Evolutionary conservation across 192 early-diverging fungal species (phyloP).

Genomic region (Linnemannia hyalina): DNA sequence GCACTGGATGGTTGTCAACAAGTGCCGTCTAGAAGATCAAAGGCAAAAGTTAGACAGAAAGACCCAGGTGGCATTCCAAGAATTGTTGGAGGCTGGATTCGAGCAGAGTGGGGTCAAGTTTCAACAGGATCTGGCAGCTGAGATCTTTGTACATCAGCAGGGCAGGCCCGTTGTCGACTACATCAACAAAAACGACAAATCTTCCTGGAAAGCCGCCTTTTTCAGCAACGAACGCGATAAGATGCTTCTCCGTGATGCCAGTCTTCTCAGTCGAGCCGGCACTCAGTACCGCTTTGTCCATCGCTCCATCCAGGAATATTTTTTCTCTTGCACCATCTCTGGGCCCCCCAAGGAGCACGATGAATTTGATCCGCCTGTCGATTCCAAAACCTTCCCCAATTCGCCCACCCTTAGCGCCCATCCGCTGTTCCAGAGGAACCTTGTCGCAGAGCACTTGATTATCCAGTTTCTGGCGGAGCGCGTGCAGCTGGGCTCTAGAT

Average conservation of each 20-base stretch:
- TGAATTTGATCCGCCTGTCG: neutral
- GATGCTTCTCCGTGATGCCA: neutral
- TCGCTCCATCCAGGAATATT: conserved; percentile 8
- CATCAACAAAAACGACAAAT: no score
- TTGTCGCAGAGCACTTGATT: neutral
- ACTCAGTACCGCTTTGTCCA: conserved; percentile 18
- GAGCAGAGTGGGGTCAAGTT: neutral
- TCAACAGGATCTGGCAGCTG: no score
- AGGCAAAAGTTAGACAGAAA: no score
- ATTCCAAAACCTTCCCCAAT: neutral
- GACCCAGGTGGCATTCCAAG: no score
- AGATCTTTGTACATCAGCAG: no score
- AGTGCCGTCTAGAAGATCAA: conserved; percentile 1
- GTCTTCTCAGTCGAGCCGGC: conserved; percentile 2
- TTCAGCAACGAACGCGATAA: no score
- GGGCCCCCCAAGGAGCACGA: neutral
- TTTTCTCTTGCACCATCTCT: conserved; percentile 9
- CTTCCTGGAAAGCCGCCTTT: no score
- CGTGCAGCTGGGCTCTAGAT: neutral
- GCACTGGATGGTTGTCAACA: conserved; percentile 2
- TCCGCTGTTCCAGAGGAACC: conserved; percentile 2
- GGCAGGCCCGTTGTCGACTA: no score
- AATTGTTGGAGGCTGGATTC: no score
- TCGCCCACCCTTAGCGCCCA: neutral
- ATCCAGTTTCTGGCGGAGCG: conserved; percentile 15